Base-by-base conservation (phyloP, 2,329 filamentous ascomycete genomes). In the Apiospora marii region DNA sequence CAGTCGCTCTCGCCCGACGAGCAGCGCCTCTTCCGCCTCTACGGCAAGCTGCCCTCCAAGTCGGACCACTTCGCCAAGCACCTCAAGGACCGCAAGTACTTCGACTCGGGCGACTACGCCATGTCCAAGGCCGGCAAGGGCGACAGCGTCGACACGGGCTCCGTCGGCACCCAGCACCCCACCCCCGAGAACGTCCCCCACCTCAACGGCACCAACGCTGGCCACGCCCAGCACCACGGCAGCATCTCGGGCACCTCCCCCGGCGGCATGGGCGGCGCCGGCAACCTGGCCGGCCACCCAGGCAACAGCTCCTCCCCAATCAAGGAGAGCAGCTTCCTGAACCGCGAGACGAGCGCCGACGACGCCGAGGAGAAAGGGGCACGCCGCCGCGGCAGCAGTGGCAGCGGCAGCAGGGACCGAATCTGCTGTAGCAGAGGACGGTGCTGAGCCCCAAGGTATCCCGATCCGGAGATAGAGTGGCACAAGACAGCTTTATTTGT, bases 51-150 rank as follows among this genome's bases (percentile, higher is more conserved):
- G 74, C 96, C 96, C 76, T 97, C 93, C 84, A 96, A 96, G 84
- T 97, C 95, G 83, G 96, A 98, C 84, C 90, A 98, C 80, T 92
- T 98, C 79, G 95, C 97, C 88, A 98, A 98, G 88, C 97, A 98
- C 83, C 91, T 98, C 82, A 98, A 98, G 90, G 96, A 98, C 84
- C 95, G 96, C 87, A 99, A 97, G 87, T 98, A 98, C 87, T 98
- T 98, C 84, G 95, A 98, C 87, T 96, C 93, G 74, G 95, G 95
- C 81, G 95, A 98, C 86, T 98, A 98, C 80, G 95, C 95, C 81
- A 93, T 98, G 86, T 96, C 93, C 84, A 98, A 98, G 87, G 96
- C 96, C 73, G 96, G 96, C 84, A 98, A 98, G 87, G 95, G 94
- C 83, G 94, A 95, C 80, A 93, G 96, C 81, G 93, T 96, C 80